Evolutionary conservation across 2,329 filamentous ascomycete genomes (phyloP).

Genomic region (Diaporthe citriasiana): DNA sequence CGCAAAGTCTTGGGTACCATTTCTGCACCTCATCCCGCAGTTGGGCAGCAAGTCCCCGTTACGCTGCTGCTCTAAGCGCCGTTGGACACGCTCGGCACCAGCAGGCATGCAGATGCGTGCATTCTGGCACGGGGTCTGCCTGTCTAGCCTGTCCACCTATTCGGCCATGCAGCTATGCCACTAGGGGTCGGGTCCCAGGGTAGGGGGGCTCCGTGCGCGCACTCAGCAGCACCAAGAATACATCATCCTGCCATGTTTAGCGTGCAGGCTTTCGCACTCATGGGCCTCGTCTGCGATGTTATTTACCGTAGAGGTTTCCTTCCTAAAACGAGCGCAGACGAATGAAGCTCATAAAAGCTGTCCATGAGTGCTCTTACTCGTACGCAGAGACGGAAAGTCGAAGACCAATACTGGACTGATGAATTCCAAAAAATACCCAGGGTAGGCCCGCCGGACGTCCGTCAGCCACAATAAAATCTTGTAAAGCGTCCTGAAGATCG

Average conservation of each 20-base stretch:
- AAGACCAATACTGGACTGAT: neutral
- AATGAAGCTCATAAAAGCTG: neutral
- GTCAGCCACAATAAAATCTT: neutral
- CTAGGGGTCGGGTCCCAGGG: no score
- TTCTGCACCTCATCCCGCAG: constrained; percentile 15
- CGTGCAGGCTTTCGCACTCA: neutral
- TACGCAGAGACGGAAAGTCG: neutral
- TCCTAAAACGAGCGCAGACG: neutral
- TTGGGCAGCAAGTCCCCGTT: constrained; percentile 48
- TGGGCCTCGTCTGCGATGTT: neutral
- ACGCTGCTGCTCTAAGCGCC: constrained; percentile 32
- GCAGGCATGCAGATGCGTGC: neutral
- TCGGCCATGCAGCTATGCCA: neutral
- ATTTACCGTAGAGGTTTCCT: neutral
- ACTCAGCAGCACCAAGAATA: neutral
- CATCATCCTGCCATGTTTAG: no score
- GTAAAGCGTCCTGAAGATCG: neutral
- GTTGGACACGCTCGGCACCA: constrained; percentile 26
- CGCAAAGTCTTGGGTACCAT: constrained; percentile 38
- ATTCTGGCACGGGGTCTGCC: neutral
- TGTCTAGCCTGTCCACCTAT: neutral
- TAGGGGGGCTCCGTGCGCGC: neutral
- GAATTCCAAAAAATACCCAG: neutral
- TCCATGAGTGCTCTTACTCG: neutral
- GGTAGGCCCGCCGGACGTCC: neutral